A percentile compares a stretch with the other conserved stretches of the same genome.
phyloP scores from a whole-genome alignment of 345 rosid species.

The Euphorbia pulcherrima region DNA sequence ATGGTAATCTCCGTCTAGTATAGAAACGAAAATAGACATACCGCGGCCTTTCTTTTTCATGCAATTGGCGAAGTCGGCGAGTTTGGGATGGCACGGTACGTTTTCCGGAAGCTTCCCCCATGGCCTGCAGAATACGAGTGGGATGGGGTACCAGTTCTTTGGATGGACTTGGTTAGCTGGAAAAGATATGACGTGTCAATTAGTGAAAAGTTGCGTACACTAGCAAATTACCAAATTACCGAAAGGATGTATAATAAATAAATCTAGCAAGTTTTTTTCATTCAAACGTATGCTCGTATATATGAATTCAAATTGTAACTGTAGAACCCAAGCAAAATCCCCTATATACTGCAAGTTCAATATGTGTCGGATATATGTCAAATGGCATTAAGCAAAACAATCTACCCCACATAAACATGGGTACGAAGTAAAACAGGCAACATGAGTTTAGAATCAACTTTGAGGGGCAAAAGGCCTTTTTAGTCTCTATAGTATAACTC shows the following conservation, averaged over 20 bases:
- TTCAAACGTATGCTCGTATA: neutral
- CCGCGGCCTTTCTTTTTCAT: conserved; percentile 99
- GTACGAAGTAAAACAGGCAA: neutral
- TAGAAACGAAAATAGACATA: conserved; percentile 90
- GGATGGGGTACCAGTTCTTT: conserved; percentile 99
- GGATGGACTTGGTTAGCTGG: conserved; percentile 99
- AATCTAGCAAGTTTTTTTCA: neutral
- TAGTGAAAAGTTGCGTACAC: neutral
- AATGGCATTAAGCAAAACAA: neutral
- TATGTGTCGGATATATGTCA: neutral
- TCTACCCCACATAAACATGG: neutral
- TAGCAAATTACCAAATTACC: neutral
- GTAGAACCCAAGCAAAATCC: neutral
- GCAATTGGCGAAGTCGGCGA: conserved; percentile 97
- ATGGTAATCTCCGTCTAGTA: conserved; percentile 89
- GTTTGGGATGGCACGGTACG: conserved; percentile 97
- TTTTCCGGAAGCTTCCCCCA: conserved; percentile 99
- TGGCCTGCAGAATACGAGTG: conserved; percentile 93
- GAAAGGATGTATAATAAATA: neutral
- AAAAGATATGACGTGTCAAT: conserved; percentile 13
- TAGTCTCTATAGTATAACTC: too few species aligned
- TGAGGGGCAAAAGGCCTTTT: too few species aligned
- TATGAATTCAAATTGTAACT: neutral
- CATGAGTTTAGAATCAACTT: neutral
- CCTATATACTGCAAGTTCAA: neutral